Evolutionary conservation across 768 basidiomycete species (phyloP).

Genomic region (Mycena latifolia): DNA sequence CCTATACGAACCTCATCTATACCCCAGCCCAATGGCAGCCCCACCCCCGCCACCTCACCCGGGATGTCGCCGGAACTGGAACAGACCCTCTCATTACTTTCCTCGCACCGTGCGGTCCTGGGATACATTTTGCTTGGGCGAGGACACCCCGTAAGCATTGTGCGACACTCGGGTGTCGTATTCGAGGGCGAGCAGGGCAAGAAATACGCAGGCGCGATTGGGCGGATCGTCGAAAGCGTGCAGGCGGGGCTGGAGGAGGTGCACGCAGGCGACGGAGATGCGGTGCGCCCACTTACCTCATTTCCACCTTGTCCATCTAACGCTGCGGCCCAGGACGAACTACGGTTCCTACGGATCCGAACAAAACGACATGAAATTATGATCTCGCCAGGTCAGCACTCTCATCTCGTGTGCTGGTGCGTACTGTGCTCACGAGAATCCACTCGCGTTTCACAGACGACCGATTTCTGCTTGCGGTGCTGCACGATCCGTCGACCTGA

Average conservation of each 20-base stretch:
- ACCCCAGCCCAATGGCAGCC: constrained; percentile 20
- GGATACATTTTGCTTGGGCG: constrained; percentile 90
- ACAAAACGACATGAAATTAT: constrained; percentile 94
- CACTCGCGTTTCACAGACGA: constrained; percentile 66
- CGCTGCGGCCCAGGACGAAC: constrained; percentile 71
- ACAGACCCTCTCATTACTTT: constrained; percentile 79
- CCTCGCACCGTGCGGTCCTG: constrained; percentile 86
- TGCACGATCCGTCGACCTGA: constrained; percentile 79
- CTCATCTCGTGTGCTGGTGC: neutral
- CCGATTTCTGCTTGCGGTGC: constrained; percentile 84
- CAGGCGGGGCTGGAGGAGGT: constrained; percentile 85
- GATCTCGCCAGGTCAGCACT: constrained; percentile 87
- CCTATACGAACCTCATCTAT: constrained; percentile 15
- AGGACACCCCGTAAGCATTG: constrained; percentile 79
- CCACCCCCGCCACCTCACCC: constrained; percentile 24
- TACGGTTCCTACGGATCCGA: constrained; percentile 90
- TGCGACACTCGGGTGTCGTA: constrained; percentile 86
- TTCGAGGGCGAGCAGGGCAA: constrained; percentile 89
- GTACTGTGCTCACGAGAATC: too few relatives aligned
- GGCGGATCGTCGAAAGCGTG: constrained; percentile 82
- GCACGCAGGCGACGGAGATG: constrained; percentile 70
- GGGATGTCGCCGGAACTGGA: constrained; percentile 85
- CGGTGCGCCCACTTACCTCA: constrained; percentile 54
- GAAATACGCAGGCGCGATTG: constrained; percentile 80
- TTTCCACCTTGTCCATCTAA: too few relatives aligned